phyloP scores from a whole-genome alignment of 1,284 basidiomycete genomes.

The Spongispora temasekensis region DNA sequence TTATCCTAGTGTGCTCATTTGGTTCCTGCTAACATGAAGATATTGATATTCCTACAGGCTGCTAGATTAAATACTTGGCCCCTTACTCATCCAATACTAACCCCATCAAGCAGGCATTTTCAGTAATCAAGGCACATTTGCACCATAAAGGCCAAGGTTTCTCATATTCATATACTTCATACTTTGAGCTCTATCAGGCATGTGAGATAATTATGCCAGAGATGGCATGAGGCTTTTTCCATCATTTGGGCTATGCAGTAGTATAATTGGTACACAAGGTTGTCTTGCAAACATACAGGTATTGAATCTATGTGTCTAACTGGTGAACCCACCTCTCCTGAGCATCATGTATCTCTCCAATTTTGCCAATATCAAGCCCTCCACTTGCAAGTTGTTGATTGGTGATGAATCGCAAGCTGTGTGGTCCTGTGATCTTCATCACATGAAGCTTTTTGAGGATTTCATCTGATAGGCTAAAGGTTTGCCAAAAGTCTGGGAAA shows the following conservation, averaged over 20 bases:
- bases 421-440: background rate
- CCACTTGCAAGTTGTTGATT: background rate
- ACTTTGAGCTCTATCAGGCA: background rate
- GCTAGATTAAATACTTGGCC: background rate
- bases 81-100: background rate
- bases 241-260: background rate
- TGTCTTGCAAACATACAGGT: background rate
- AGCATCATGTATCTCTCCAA: background rate
- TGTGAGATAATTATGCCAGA: background rate
- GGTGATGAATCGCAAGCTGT: background rate
- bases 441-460: background rate
- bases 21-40: background rate
- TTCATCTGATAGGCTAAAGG: background rate
- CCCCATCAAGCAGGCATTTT: background rate
- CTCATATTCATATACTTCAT: background rate
- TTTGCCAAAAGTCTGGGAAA: background rate
- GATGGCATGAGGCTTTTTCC: background rate
- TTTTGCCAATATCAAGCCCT: background rate
- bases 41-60: background rate
- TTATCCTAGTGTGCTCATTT: background rate
- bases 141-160: background rate
- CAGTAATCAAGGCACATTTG: background rate
- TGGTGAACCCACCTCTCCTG: background rate
- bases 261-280: background rate
- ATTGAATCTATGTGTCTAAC: background rate